Evolutionary conservation across 2,329 filamentous ascomycete species (phyloP).

Genomic region (Cladosporium sp.): DNA sequence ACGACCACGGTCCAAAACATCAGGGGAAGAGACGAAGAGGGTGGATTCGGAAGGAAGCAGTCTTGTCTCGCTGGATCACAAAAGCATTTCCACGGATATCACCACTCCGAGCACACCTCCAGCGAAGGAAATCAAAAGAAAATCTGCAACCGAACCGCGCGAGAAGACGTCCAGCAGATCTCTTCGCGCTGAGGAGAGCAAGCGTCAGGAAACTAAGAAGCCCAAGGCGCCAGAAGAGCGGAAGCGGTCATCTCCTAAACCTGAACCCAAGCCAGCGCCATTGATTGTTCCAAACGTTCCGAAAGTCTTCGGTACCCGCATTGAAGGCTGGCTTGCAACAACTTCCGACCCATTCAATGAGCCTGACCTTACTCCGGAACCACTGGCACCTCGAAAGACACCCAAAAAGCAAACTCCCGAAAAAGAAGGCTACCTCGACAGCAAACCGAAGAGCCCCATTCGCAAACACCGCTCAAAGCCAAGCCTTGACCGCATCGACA

Average conservation of each 20-base stretch:
- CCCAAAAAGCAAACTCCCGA: slow-evolving; percentile 12
- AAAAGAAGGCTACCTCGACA: slow-evolving; percentile 13
- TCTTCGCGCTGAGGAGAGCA: background rate
- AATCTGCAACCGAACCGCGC: background rate
- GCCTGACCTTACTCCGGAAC: slow-evolving; percentile 28
- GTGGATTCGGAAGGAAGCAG: slow-evolving; percentile 24
- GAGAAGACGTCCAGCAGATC: slow-evolving; percentile 7
- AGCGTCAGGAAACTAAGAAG: background rate
- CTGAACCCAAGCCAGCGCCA: slow-evolving; percentile 15
- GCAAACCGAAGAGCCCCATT: slow-evolving; percentile 15
- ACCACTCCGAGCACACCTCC: slow-evolving; percentile 26
- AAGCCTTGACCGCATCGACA: slow-evolving; percentile 17
- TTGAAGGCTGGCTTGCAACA: slow-evolving; percentile 57
- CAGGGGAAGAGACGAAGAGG: slow-evolving; percentile 15
- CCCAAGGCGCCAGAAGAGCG: slow-evolving; percentile 1
- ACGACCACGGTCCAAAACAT: slow-evolving; percentile 20
- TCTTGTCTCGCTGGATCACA: slow-evolving; percentile 26
- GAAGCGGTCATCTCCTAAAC: slow-evolving; percentile 5
- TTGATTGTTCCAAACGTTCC: slow-evolving; percentile 34
- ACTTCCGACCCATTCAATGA: slow-evolving; percentile 35
- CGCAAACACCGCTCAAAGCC: slow-evolving; percentile 19
- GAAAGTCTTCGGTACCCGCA: slow-evolving; percentile 46
- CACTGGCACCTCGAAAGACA: slow-evolving; percentile 23
- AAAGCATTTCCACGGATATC: slow-evolving; percentile 27
- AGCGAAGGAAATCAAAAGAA: background rate